phyloP scores from a whole-genome alignment of 345 rosid genomes.

The Camelina sativa region DNA sequence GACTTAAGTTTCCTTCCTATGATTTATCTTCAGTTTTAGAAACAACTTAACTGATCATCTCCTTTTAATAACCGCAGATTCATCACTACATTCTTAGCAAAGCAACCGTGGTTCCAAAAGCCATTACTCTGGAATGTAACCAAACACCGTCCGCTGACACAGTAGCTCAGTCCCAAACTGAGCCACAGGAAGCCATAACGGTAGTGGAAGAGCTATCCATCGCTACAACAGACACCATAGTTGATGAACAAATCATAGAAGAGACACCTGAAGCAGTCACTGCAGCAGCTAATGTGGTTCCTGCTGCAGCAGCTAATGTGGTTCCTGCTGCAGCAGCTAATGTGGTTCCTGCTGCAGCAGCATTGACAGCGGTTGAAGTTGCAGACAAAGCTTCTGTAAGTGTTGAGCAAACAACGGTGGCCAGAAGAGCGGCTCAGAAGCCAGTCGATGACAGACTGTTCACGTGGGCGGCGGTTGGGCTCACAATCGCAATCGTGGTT shows the following conservation, averaged over 20 bases:
- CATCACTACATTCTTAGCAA: conserved; percentile 88
- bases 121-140: conserved; percentile 30
- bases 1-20: not conserved
- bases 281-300: conserved; percentile 38
- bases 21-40: not conserved
- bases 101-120: conserved; percentile 68
- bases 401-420: conserved; percentile 45
- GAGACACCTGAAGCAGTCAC: conserved; percentile 51
- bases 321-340: conserved; percentile 40
- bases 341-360: conserved; percentile 39
- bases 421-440: conserved; percentile 52
- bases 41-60: conserved; percentile 12
- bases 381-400: conserved; percentile 48
- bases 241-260: conserved; percentile 51
- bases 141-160: conserved; percentile 29
- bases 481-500: conserved; percentile 79
- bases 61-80: conserved; percentile 54
- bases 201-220: conserved; percentile 30
- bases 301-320: conserved; percentile 34
- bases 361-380: conserved; percentile 39
- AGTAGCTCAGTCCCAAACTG: conserved; percentile 41
- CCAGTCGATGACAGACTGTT: conserved; percentile 81
- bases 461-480: conserved; percentile 88
- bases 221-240: conserved; percentile 36
- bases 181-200: conserved; percentile 31